These are phyloP conservation scores for Chloranthus sessilifolius DNA, from an alignment of 164 flowering plant genomes.

Conservation along the genomic window DNA sequence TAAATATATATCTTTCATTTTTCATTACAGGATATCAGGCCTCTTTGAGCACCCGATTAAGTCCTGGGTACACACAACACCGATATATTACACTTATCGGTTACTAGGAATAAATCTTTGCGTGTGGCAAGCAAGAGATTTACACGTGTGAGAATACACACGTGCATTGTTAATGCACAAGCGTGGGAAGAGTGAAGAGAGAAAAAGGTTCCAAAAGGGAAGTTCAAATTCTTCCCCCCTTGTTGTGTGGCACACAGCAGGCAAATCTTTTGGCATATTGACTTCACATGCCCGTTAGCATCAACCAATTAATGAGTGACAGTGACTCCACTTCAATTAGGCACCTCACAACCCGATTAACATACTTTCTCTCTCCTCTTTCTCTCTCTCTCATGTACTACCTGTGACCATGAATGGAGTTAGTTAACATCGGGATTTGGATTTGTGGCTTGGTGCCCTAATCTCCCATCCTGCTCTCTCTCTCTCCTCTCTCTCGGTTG, in stretches of 20 bases:
- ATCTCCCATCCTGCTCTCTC: constrained; percentile 1
- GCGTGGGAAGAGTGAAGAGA: not conserved
- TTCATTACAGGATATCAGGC: not conserved
- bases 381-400: not conserved
- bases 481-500: no score
- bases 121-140: not conserved
- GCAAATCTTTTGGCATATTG: constrained; percentile 9
- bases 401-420: constrained; percentile 9
- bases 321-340: constrained; percentile 3
- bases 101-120: no score
- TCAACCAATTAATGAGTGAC: constrained; percentile 4
- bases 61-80: not conserved
- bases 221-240: not conserved
- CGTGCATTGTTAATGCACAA: not conserved
- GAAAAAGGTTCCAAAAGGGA: no score
- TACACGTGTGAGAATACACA: not conserved
- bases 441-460: constrained; percentile 13
- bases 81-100: not conserved
- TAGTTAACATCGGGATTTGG: constrained; percentile 27
- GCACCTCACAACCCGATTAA: not conserved
- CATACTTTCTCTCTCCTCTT: not conserved
- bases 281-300: constrained; percentile 12
- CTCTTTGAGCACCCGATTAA: no score
- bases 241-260: not conserved
- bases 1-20: no score